Conservation (phyloP, 1,284 basidiomycete species). For the Cryptococcus depauperatus region DNA sequence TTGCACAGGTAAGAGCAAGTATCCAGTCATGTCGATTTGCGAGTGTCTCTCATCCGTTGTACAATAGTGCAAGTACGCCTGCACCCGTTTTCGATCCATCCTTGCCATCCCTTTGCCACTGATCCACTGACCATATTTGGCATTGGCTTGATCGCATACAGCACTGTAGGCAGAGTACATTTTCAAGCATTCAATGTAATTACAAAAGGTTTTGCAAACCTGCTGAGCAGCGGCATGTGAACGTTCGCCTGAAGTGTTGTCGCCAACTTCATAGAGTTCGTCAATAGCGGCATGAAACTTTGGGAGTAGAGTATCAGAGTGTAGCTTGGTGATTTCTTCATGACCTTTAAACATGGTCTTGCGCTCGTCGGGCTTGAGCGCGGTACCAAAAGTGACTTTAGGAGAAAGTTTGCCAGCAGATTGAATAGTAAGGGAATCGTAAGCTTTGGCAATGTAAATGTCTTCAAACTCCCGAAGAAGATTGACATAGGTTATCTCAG, state of each 20-base stretch:
- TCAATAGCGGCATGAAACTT: not conserved
- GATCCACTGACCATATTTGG: not conserved
- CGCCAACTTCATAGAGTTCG: not conserved
- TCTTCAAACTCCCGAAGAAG: conserved; percentile 1
- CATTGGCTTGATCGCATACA: not conserved
- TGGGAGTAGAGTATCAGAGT: not conserved
- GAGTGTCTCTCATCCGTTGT: not conserved
- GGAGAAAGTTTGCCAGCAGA: not conserved
- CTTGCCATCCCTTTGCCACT: not conserved
- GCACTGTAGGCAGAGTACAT: conserved; percentile 1
- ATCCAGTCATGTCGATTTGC: not conserved
- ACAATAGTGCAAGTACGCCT: not conserved
- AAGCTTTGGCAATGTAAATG: not conserved
- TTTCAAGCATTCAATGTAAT: not conserved
- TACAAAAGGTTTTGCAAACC: not conserved
- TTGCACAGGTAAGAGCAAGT: conserved; percentile 1
- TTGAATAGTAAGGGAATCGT: not conserved
- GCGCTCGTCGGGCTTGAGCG: not conserved
- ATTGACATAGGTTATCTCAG: conserved; percentile 1
- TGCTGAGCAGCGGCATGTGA: not conserved
- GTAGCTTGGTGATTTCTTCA: not conserved
- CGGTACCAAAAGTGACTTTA: not conserved
- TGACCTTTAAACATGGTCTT: conserved; percentile 1
- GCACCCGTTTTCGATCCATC: not conserved
- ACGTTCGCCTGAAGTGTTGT: not conserved